Evolutionary conservation across 2,329 filamentous ascomycete genomes (phyloP).

Genomic region (Lasiodiplodia hormozganensis): DNA sequence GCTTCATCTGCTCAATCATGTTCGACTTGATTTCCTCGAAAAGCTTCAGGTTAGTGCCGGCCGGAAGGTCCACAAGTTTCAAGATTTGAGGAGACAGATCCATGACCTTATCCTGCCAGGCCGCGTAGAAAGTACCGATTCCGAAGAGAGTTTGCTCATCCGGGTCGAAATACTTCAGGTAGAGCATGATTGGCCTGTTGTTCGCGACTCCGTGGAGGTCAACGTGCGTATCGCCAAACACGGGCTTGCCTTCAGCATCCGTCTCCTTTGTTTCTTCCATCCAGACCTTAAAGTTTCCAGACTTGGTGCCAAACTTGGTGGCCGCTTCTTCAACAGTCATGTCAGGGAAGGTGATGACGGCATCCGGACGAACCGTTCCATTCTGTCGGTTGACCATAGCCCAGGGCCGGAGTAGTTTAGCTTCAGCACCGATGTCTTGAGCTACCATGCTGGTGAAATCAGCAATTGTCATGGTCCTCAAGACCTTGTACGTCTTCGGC

Average conservation of each 20-base stretch:
- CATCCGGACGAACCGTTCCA: constrained; percentile 91
- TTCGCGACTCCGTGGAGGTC: constrained; percentile 62
- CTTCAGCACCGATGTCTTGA: constrained; percentile 70
- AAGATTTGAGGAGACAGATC: constrained; percentile 81
- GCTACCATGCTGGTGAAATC: constrained; percentile 78
- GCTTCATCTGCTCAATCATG: constrained; percentile 95
- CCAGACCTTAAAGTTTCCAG: constrained; percentile 78
- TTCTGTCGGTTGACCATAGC: constrained; percentile 99
- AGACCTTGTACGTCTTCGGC: constrained; percentile 74
- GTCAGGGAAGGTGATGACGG: constrained; percentile 77
- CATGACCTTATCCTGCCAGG: constrained; percentile 83
- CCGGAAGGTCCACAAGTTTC: constrained; percentile 84
- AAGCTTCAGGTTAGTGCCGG: constrained; percentile 73
- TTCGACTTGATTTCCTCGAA: constrained; percentile 98
- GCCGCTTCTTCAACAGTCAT: constrained; percentile 72
- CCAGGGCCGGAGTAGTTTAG: constrained; percentile 82
- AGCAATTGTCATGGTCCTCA: constrained; percentile 75
- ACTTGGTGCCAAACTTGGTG: constrained; percentile 72
- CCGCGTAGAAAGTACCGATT: constrained; percentile 84
- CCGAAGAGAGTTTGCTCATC: constrained; percentile 77
- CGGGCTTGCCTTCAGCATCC: constrained; percentile 71
- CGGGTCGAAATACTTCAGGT: constrained; percentile 90
- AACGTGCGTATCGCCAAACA: constrained; percentile 72
- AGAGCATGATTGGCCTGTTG: constrained; percentile 74
- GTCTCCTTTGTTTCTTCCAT: constrained; percentile 75